Evolutionary conservation across 176 grass and related monocot species (phyloP), one percentile per base, ranked within the genome.

Genomic region (Carex scoparia): DNA sequence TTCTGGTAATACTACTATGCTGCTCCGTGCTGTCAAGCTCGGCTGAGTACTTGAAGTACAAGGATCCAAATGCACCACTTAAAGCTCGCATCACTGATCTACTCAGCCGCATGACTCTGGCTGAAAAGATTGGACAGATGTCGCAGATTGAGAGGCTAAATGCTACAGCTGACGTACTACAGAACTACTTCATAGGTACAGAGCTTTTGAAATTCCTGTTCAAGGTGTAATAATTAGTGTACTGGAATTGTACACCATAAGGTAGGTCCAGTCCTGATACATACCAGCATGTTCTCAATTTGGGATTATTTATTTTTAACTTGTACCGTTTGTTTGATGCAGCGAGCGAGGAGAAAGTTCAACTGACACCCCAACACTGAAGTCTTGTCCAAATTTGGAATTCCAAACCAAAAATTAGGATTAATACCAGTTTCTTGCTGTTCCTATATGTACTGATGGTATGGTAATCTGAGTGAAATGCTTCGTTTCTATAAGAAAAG

Each of bases 81-180:
- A 81, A 85, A 8, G 63, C 56, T 64, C 74, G 83, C 9, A 85
- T 89, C 53, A 65, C 75, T 56, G 87, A 89, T 62, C 63, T 89
- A 42, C 61, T 89, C 58, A 65, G 53, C 63, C 62, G 65, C 11
- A 85, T 89, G 87, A 89, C 87, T 81, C 65, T 89, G 12, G 87
- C 87, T 63, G 83, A 89, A 60, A 89, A 89, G 65, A 85, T 89
- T 23, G 87, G 87, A 55, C 83, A 89, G 38, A 89, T 89, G 87
- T 72, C 83, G 38, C 87, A 85, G 30, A 89, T 89, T 54, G 87
- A 70, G 79, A 79, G 74, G 64, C 37, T 61, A 35, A 89, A 58
- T 56, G 87, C 87, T 37, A 86, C 87, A 72, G 5, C 84, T 32
- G 77, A 89, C 38, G 84, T 68, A 15, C 31, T 85, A 37, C 33